phyloP scores from a whole-genome alignment of 1,284 basidiomycete genomes.

The Moniliophthora roreri region DNA sequence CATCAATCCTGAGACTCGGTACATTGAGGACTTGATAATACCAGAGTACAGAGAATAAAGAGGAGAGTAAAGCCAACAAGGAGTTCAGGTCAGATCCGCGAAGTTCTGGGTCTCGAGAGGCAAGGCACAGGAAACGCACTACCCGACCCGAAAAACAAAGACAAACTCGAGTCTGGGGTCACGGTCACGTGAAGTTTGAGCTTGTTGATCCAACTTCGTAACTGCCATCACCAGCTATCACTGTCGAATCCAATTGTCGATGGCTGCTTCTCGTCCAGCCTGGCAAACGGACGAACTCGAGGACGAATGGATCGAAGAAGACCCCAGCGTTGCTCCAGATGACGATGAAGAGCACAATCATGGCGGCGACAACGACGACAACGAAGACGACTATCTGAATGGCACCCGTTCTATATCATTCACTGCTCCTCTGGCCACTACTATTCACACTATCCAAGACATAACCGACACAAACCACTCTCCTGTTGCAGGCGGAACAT shows the following conservation, averaged over 20 bases:
- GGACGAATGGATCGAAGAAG: slow-evolving; percentile 75
- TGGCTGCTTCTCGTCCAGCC: slow-evolving; percentile 42
- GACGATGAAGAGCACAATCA: slow-evolving; percentile 36
- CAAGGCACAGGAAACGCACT: too few relatives aligned
- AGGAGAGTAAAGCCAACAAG: too few relatives aligned
- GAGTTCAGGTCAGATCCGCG: too few relatives aligned
- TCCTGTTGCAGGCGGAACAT: slow-evolving; percentile 59
- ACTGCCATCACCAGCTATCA: not conserved
- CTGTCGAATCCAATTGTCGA: not conserved
- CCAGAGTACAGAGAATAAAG: too few relatives aligned
- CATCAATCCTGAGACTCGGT: too few relatives aligned
- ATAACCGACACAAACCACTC: slow-evolving; percentile 18
- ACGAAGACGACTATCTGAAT: slow-evolving; percentile 16
- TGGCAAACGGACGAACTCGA: slow-evolving; percentile 81
- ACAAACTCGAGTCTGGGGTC: not conserved
- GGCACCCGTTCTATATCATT: slow-evolving; percentile 58
- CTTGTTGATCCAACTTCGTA: slow-evolving; percentile 2
- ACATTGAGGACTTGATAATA: too few relatives aligned
- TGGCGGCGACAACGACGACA: slow-evolving; percentile 38
- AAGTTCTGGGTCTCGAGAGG: too few relatives aligned
- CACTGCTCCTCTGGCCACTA: slow-evolving; percentile 56
- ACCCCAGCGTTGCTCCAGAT: slow-evolving; percentile 29
- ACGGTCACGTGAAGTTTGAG: slow-evolving; percentile 5
- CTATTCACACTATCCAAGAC: slow-evolving; percentile 44
- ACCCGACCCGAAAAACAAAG: not conserved